These are phyloP conservation scores for Lepidium africanum DNA, from an alignment of 345 rosid species.

Conservation along the genomic window DNA sequence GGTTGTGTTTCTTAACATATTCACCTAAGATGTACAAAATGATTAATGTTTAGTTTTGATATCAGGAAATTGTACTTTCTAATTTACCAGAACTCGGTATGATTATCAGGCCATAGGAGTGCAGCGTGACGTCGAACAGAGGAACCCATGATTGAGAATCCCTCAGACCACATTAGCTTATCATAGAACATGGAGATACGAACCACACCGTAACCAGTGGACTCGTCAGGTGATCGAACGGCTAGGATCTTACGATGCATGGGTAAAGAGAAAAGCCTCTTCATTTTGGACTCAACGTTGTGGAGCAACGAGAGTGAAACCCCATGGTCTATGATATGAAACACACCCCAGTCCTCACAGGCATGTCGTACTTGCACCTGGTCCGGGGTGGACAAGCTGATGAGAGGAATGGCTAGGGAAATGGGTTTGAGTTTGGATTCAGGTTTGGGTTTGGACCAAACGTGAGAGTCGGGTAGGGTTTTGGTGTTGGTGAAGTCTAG, in stretches of 20 bases:
- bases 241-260: constrained; percentile 45
- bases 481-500: constrained; percentile 25
- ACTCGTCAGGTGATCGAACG: constrained; percentile 39
- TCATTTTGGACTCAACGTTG: constrained; percentile 30
- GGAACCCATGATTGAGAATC: constrained; percentile 58
- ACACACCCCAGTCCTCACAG: constrained; percentile 67
- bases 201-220: constrained; percentile 57
- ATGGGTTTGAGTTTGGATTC: neutral
- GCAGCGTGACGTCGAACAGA: constrained; percentile 54
- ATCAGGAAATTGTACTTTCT: neutral
- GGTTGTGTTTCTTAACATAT: neutral
- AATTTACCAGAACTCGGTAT: constrained; percentile 51
- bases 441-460: constrained; percentile 7
- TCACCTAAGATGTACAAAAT: neutral
- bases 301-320: constrained; percentile 39
- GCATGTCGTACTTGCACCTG: constrained; percentile 37
- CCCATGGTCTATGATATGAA: constrained; percentile 71
- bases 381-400: constrained; percentile 41
- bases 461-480: constrained; percentile 21
- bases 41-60: neutral
- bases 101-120: constrained; percentile 64
- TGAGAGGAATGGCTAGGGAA: constrained; percentile 33
- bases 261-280: constrained; percentile 55
- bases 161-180: constrained; percentile 79
- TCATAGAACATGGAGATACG: constrained; percentile 53